A percentile compares a stretch with the other conserved stretches of the same genome.
Evolutionary conservation across 345 rosid genomes (phyloP).

Genomic region (Populus davidiana): DNA sequence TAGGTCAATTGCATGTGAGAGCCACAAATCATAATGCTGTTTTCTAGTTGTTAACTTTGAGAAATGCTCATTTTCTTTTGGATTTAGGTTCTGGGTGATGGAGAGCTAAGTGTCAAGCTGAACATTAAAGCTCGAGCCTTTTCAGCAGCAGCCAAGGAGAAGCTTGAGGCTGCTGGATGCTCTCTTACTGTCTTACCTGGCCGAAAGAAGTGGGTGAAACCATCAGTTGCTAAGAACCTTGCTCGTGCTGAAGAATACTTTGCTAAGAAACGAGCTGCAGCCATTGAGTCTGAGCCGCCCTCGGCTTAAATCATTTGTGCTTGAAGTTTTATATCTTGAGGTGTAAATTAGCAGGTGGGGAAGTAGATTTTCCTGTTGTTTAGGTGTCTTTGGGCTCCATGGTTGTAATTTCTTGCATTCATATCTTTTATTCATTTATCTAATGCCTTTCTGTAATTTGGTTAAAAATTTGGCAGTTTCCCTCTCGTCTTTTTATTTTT

Average conservation of each 20-base stretch:
- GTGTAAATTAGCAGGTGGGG: constrained; percentile 4
- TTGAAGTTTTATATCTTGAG: neutral
- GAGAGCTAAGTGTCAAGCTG: constrained; percentile 75
- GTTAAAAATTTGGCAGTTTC: neutral
- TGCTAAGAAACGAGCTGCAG: constrained; percentile 77
- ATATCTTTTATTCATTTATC: constrained; percentile 1
- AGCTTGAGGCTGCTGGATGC: constrained; percentile 81
- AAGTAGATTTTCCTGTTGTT: neutral
- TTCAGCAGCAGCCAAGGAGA: constrained; percentile 75
- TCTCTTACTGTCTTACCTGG: constrained; percentile 74
- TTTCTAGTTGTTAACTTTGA: neutral
- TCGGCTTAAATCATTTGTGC: constrained; percentile 34
- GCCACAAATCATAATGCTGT: neutral
- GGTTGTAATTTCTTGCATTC: constrained; percentile 5
- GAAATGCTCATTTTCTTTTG: constrained; percentile 3
- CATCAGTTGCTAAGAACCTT: constrained; percentile 74
- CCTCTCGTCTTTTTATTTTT: too few species aligned
- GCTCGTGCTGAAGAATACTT: constrained; percentile 86
- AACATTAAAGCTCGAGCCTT: constrained; percentile 73
- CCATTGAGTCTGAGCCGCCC: constrained; percentile 40
- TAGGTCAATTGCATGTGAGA: neutral
- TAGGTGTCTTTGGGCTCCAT: neutral
- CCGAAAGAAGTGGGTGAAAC: constrained; percentile 89
- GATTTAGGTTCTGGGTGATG: constrained; percentile 71
- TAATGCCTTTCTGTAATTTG: constrained; percentile 6